These are phyloP conservation scores for Pezizomycotina sp. DNA, from an alignment of 2,329 filamentous ascomycete species.

Conservation along the genomic window DNA sequence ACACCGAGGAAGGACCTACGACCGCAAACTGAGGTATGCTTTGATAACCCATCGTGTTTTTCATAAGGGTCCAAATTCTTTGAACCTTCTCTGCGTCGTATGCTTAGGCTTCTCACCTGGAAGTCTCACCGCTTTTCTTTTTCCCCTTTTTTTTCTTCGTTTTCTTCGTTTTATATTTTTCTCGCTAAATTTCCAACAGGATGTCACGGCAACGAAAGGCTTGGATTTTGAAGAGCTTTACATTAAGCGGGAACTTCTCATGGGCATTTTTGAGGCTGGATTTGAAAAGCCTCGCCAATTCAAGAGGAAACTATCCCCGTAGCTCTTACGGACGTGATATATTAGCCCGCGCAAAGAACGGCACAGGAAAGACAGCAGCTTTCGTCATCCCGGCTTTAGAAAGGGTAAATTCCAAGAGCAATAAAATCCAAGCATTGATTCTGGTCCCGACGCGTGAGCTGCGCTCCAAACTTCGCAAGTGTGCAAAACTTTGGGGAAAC, in stretches of 20 bases:
- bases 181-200: constrained; percentile 37
- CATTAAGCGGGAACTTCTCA: constrained; percentile 85
- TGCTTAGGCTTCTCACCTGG: too few species aligned
- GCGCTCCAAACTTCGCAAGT: constrained; percentile 98
- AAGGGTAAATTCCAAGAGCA: constrained; percentile 88
- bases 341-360: constrained; percentile 91
- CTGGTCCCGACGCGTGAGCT: constrained; percentile 93
- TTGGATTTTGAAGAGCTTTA: constrained; percentile 96
- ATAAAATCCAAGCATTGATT: constrained; percentile 91
- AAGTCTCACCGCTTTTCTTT: not conserved
- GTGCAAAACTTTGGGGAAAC: constrained; percentile 95
- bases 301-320: constrained; percentile 99
- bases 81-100: constrained; percentile 1
- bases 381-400: constrained; percentile 93
- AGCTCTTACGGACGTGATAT: constrained; percentile 85
- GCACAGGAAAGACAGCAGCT: constrained; percentile 93
- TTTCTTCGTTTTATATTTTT: constrained; percentile 8
- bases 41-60: constrained; percentile 1
- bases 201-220: constrained; percentile 96
- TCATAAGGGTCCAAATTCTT: constrained; percentile 1
- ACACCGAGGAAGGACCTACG: constrained; percentile 57
- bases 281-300: constrained; percentile 96
- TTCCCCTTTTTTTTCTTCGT: not conserved
- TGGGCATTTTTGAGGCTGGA: constrained; percentile 98
- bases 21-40: constrained; percentile 59